Base-by-base conservation (phyloP, 2,329 filamentous ascomycete species). In the Aspergillus phoenicis region DNA sequence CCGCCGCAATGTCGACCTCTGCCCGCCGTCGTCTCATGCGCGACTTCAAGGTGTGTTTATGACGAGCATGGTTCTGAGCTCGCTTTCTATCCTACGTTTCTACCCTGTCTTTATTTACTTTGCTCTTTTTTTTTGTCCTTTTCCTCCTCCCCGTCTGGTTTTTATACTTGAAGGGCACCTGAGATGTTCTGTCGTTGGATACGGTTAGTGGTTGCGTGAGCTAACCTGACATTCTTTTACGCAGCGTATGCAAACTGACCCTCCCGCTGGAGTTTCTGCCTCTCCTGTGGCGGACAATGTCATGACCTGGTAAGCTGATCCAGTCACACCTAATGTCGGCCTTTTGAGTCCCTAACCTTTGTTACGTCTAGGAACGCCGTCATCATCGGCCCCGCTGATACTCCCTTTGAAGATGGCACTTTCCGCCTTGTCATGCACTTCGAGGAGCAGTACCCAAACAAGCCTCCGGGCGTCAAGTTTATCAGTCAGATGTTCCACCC, bases 401-500 rank as follows among this genome's bases (percentile, higher is more conserved):
- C 95, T 1, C 94, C 95, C 1, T 99, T 98, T 73, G 95, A 99
- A 79, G 95, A 99, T 77, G 95, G 95, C 64, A 99, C 95, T 22
- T 99, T 99, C 77, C 86, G 94, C 67, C 88, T 99, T 10, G 93
- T 98, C 55, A 98, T 99, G 94, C 93, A 97, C 75, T 99, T 99
- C 70, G 95, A 98, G 75, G 95, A 99, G 78, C 93, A 97, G 73
- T 99, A 99, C 72, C 95, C 95, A 30, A 99, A 98, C 81, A 98
- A 98, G 77, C 95, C 95, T 5, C 95, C 95, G 0, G 91, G 93
- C 36, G 95, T 98, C 80, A 98, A 98, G 75, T 99, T 99, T 77
- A 96, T 99, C 76, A 96, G 91, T 78, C 88, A 95, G 77, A 99
- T 99, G 95, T 99, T 99, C 78, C 95, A 99, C 72, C 95, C 95